These are phyloP conservation scores for Wickerhamiella sorbophila DNA, from an alignment of 805 yeast species.

Conservation along the genomic window DNA sequence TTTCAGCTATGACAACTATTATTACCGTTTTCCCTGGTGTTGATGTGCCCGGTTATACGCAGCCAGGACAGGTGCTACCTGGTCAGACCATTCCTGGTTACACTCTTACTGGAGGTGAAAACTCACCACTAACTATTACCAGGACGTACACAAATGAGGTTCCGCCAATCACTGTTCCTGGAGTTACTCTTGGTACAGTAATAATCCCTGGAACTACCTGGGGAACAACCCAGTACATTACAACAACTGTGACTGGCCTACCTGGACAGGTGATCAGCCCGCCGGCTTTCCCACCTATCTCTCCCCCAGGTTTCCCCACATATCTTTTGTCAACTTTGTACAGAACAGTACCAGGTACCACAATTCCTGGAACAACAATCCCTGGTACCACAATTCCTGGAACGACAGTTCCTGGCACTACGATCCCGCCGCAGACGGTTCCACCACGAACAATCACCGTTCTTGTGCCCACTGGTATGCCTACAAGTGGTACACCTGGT, in stretches of 20 bases:
- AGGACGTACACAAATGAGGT: conserved; percentile 1
- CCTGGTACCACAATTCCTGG: conserved; percentile 12
- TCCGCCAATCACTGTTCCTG: conserved; percentile 4
- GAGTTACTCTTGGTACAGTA: background rate
- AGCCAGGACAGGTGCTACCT: conserved; percentile 1
- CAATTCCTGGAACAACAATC: conserved; percentile 1
- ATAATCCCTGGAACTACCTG: conserved; percentile 1
- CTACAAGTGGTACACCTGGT: background rate
- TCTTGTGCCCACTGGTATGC: background rate
- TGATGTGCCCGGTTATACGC: background rate
- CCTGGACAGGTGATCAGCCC: background rate
- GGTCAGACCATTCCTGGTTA: conserved; percentile 6
- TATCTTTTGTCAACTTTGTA: conserved; percentile 1
- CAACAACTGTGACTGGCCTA: background rate
- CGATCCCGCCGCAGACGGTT: conserved; percentile 1
- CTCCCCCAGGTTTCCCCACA: background rate
- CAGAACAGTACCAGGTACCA: background rate
- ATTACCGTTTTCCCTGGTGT: background rate
- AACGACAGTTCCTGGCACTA: conserved; percentile 6
- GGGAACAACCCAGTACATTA: background rate
- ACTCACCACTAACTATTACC: conserved; percentile 3
- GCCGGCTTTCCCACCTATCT: background rate
- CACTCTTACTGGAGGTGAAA: conserved; percentile 2
- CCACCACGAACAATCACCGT: background rate
- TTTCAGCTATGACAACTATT: conserved; percentile 8